Evolutionary conservation across 768 basidiomycete species (phyloP).

Genomic region (Neoboletus subvelutipes): DNA sequence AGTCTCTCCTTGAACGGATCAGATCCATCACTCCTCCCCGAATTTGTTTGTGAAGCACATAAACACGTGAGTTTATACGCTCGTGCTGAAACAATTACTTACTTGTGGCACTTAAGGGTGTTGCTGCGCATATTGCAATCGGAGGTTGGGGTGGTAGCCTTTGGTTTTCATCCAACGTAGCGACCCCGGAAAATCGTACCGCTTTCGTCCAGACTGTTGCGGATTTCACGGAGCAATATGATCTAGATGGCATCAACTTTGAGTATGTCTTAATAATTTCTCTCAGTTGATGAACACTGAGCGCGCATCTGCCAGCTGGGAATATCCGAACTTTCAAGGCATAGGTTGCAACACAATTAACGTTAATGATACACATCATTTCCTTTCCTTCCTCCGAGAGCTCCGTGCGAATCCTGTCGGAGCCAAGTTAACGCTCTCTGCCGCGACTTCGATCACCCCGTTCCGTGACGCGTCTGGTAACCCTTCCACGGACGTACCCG

Average conservation of each 20-base stretch:
- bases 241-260: conserved; percentile 53
- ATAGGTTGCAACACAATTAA: conserved; percentile 66
- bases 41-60: conserved; percentile 52
- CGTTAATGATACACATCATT: conserved; percentile 67
- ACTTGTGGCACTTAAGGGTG: conserved; percentile 37
- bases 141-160: conserved; percentile 71
- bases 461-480: conserved; percentile 58
- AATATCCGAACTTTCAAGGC: conserved; percentile 71
- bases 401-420: conserved; percentile 56
- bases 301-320: conserved; percentile 61
- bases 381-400: conserved; percentile 69
- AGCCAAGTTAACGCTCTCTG: conserved; percentile 60
- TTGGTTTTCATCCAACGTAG: conserved; percentile 63
- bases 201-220: conserved; percentile 62
- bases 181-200: conserved; percentile 54
- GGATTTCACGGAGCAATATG: conserved; percentile 47
- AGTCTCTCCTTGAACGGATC: conserved; percentile 39
- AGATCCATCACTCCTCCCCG: conserved; percentile 48
- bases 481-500: conserved; percentile 69
- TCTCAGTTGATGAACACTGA: not conserved
- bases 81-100: not conserved
- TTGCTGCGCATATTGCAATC: conserved; percentile 56
- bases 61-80: conserved; percentile 29
- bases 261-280: conserved; percentile 18
- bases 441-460: conserved; percentile 64